Evolutionary conservation across 805 yeast genomes (phyloP), one percentile per base, ranked within the genome.

Genomic region (Nematodospora valgi): DNA sequence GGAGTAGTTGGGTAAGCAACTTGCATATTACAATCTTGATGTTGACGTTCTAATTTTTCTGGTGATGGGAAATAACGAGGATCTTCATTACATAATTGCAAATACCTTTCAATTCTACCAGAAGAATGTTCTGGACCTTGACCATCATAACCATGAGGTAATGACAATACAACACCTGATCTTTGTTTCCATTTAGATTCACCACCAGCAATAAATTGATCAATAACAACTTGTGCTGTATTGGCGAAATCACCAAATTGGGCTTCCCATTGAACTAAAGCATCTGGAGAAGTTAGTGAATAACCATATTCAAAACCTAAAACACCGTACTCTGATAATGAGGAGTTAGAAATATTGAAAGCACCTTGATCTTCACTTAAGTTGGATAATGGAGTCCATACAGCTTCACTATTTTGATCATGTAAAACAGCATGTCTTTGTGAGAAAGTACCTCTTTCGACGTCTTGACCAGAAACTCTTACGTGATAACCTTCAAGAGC

Each of bases 91-190:
- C 96, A 83, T 58, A 93, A 68, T 72, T 86, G 96, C 65, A 93
- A 75, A 71, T 88, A 93, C 73, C 99, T 82, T 73, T 93, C 99
- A 37, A 93, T 67, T 76, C 98, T 83, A 55, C 95, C 98, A 38
- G 96, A 86, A 18, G 98, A 93, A 70, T 93, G 99, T 73, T 93
- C 99, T 48, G 99, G 98, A 56, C 99, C 99, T 73, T 93, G 98
- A 49, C 99, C 99, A 62, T 93, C 99, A 64, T 89, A 93, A 71
- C 99, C 99, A 62, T 93, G 99, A 39, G 99, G 99, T 66, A 93
- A 76, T 3, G 97, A 86, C 51, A 93, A 69, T 24, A 93, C 95
- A 41, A 93, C 60, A 62, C 99, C 99, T 10, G 96, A 86, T 70
- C 99, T 85, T 76, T 93, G 98, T 62, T 86, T 85, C 99, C 99